Evolutionary conservation across 192 early-diverging fungal species (phyloP).

Genomic region (Physocladia obscura): DNA sequence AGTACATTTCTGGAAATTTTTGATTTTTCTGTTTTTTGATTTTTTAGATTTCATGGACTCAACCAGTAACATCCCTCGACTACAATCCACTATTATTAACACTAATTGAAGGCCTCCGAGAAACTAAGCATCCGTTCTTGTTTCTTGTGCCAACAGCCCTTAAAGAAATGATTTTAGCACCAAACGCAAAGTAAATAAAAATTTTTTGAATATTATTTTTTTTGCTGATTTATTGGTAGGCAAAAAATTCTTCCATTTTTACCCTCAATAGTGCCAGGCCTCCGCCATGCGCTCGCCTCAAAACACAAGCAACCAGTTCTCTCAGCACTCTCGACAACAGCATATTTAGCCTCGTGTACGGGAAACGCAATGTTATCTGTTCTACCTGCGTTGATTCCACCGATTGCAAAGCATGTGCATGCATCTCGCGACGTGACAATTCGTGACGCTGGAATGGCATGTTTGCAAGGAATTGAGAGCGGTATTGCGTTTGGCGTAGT

Average conservation of each 20-base stretch:
- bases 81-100: constrained; percentile 41
- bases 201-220: too few species aligned
- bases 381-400: constrained; percentile 28
- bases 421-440: constrained; percentile 15
- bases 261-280: constrained; percentile 9
- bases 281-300: constrained; percentile 28
- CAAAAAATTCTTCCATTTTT: constrained; percentile 35
- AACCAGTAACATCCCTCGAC: constrained; percentile 8
- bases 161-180: constrained; percentile 23
- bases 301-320: constrained; percentile 22
- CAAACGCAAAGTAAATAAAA: constrained; percentile 17
- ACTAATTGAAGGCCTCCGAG: constrained; percentile 36
- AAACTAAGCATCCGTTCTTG: constrained; percentile 37
- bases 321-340: constrained; percentile 7
- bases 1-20: background rate
- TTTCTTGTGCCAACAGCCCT: constrained; percentile 34
- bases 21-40: background rate
- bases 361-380: constrained; percentile 14
- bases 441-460: constrained; percentile 22
- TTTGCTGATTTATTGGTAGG: too few species aligned
- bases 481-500: background rate
- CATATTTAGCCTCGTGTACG: constrained; percentile 12
- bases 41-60: constrained; percentile 34
- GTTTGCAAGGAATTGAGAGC: constrained; percentile 29
- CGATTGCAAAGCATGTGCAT: constrained; percentile 29